Evolutionary conservation across 805 yeast genomes (phyloP), one percentile per base, ranked within the genome.

Genomic region (Candida pini): DNA sequence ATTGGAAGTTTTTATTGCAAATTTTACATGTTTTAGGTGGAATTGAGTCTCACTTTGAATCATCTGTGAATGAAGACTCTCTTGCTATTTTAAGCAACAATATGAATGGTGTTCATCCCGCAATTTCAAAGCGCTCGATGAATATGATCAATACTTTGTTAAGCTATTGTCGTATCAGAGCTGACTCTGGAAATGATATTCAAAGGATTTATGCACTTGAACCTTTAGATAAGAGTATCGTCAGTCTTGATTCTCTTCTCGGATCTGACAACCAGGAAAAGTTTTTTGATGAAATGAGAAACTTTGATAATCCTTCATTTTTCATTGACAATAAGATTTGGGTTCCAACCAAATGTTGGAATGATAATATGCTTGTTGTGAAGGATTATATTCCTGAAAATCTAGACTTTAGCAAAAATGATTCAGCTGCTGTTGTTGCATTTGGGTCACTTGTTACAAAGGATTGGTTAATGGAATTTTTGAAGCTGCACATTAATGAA

Each of bases 331-430:
- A 69, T 20, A 71, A 69, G 34, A 61, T 71, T 3, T 68, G 64
- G 48, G 60, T 64, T 7, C 92, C 95, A 0, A 82, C 88, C 76
- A 56, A 83, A 7, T 80, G 81, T 33, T 86, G 96, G 95, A 83
- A 78, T 10, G 58, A 73, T 14, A 45, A 60, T 0, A 49, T 80
- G 56, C 51, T 54, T 15, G 87, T 69, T 3, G 60, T 77, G 14
- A 62, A 61, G 4, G 55, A 52, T 6, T 58, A 60, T 5, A 51
- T 44, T 3, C 46, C 47, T 14, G 35, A 46, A 1, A 24, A 40
- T 8, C 30, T 63, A 12, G 46, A 56, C 1, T 58, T 80, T 14
- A 61, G 49, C 12, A 59, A 51, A 0, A 35, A 56, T 3, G 90
- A 86, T 40, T 33, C 35, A 0, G 40, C 43, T 2, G 58, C 71